Evolutionary conservation across 2,329 filamentous ascomycete species (phyloP).

Genomic region (Myriangium duriaei): DNA sequence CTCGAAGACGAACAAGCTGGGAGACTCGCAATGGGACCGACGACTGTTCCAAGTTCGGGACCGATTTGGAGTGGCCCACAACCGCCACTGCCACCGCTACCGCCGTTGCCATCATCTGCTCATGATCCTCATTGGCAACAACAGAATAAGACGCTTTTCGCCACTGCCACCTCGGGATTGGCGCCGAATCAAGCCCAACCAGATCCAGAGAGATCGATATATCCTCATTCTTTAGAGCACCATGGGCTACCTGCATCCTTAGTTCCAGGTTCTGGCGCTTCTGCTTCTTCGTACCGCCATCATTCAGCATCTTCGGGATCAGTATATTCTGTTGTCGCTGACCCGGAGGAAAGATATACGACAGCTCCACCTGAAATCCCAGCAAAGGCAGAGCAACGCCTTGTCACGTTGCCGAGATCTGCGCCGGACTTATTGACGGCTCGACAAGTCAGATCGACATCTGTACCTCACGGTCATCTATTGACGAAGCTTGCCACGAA

Average conservation of each 20-base stretch:
- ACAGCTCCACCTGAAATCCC: slow-evolving; percentile 1
- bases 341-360: neutral
- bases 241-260: neutral
- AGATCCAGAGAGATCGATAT: too few species aligned
- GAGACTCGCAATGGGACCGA: neutral
- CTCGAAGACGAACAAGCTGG: too few species aligned
- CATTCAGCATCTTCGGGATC: slow-evolving; percentile 5
- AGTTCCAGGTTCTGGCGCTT: neutral
- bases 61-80: neutral
- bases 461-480: slow-evolving; percentile 1
- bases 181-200: slow-evolving; percentile 4
- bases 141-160: slow-evolving; percentile 4
- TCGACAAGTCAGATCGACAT: neutral
- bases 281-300: slow-evolving; percentile 1
- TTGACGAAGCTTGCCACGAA: slow-evolving; percentile 5
- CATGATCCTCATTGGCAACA: too few species aligned
- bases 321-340: slow-evolving; percentile 1
- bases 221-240: too few species aligned
- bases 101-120: neutral
- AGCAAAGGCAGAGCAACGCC: neutral
- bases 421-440: slow-evolving; percentile 5
- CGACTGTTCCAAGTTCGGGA: neutral
- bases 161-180: slow-evolving; percentile 5
- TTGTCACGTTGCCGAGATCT: slow-evolving; percentile 4
- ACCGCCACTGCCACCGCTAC: neutral